Evolutionary conservation across 1,139 yeast species (phyloP).

Genomic region (Geotrichum australiense): DNA sequence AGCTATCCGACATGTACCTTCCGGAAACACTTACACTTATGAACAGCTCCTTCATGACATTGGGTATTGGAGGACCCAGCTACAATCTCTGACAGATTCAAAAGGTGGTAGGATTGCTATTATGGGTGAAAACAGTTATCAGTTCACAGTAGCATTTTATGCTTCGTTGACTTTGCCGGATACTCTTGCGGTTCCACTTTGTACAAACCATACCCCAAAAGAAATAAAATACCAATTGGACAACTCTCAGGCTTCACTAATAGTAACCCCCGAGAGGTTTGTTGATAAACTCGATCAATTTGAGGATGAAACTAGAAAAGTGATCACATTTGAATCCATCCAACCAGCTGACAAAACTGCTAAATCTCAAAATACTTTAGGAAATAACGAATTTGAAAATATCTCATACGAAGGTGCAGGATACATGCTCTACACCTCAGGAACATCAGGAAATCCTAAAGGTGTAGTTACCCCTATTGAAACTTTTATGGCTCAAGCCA

Average conservation of each 20-base stretch:
- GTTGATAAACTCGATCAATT: constrained; percentile 26
- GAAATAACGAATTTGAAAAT: constrained; percentile 8
- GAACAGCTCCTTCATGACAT: constrained; percentile 30
- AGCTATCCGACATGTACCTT: constrained; percentile 32
- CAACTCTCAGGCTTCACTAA: constrained; percentile 28
- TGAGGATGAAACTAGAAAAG: constrained; percentile 18
- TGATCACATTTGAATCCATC: constrained; percentile 23
- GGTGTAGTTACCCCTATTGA: constrained; percentile 35
- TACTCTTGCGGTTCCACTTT: constrained; percentile 32
- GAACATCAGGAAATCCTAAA: constrained; percentile 36
- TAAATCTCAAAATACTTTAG: neutral
- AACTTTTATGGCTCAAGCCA: constrained; percentile 33
- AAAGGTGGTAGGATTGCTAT: constrained; percentile 27
- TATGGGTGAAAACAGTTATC: constrained; percentile 35
- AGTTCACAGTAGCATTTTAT: constrained; percentile 30
- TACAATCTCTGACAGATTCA: constrained; percentile 16
- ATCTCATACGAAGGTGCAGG: constrained; percentile 22
- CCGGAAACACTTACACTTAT: constrained; percentile 31
- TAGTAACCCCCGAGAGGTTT: constrained; percentile 31
- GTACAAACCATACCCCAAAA: constrained; percentile 33
- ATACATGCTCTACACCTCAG: constrained; percentile 36
- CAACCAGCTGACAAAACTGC: constrained; percentile 17
- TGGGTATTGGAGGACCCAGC: constrained; percentile 27
- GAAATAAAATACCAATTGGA: constrained; percentile 33
- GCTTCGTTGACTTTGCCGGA: constrained; percentile 30